Percentiles rank a stretch among this genome's conserved stretches.
phyloP scores from a whole-genome alignment of 2,329 filamentous ascomycete species.

The Lojkania enalia region DNA sequence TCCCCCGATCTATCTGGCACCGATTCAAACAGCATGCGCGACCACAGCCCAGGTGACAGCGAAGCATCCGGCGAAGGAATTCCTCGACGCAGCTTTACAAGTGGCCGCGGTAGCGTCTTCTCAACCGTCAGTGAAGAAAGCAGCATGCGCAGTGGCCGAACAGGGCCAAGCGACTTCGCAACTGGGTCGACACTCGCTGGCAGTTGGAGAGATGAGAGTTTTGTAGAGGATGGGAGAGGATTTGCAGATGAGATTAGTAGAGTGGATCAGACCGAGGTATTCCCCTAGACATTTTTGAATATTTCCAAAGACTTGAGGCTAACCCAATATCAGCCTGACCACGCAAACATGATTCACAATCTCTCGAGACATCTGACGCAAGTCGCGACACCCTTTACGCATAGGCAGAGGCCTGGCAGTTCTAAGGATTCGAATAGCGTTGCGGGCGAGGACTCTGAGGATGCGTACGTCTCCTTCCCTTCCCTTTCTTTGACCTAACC shows the following conservation, averaged over 20 bases:
- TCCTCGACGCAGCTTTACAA: constrained; percentile 35
- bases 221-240: constrained; percentile 34
- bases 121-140: constrained; percentile 37
- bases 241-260: constrained; percentile 42
- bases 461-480: too few species aligned
- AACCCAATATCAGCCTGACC: constrained; percentile 11
- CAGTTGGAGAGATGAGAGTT: constrained; percentile 18
- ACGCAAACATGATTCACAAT: constrained; percentile 16
- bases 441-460: constrained; percentile 16
- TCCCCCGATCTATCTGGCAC: constrained; percentile 39
- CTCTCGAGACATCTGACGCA: constrained; percentile 21
- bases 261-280: constrained; percentile 40
- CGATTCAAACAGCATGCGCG: constrained; percentile 35
- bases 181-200: constrained; percentile 32
- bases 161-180: constrained; percentile 21
- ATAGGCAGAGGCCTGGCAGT: constrained; percentile 11
- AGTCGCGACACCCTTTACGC: constrained; percentile 17
- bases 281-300: not conserved
- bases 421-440: constrained; percentile 3
- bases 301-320: too few species aligned
- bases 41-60: constrained; percentile 36
- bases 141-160: constrained; percentile 20
- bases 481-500: too few species aligned
- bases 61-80: constrained; percentile 27
- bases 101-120: constrained; percentile 34